Percentiles rank a stretch among this genome's conserved stretches.
phyloP scores from a whole-genome alignment of 106 monocot genomes.

The Allium sativum region DNA sequence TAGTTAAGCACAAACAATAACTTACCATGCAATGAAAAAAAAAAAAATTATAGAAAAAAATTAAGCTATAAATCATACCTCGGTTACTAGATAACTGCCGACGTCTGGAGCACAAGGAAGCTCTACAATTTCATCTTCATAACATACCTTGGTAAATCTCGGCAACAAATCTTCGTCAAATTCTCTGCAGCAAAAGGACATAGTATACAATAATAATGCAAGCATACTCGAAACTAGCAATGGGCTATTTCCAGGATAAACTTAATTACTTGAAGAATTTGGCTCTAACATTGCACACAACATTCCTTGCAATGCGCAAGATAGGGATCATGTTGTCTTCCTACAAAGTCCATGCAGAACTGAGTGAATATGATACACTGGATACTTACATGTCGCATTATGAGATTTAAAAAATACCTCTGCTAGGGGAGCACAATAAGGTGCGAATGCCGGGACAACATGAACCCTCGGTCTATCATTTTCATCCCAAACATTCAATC shows the following conservation, averaged over 20 bases:
- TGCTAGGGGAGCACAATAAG: slow-evolving; percentile 93
- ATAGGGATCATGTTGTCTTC: slow-evolving; percentile 64
- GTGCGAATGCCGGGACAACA: slow-evolving; percentile 97
- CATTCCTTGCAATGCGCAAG: slow-evolving; percentile 91
- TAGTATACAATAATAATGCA: not conserved
- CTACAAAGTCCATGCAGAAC: slow-evolving; percentile 11
- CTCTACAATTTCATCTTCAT: slow-evolving; percentile 68
- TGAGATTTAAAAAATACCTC: slow-evolving; percentile 42
- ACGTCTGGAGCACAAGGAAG: slow-evolving; percentile 80
- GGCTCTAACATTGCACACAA: slow-evolving; percentile 91
- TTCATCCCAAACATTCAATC: slow-evolving; percentile 96
- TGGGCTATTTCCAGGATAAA: not conserved
- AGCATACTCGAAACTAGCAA: not conserved
- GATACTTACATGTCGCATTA: too few relatives aligned
- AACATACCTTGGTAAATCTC: slow-evolving; percentile 35
- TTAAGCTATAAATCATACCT: slow-evolving; percentile 30
- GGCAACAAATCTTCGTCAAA: slow-evolving; percentile 87
- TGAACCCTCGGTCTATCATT: slow-evolving; percentile 91
- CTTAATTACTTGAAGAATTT: slow-evolving; percentile 81
- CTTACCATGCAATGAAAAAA: not conserved
- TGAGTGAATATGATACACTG: too few relatives aligned
- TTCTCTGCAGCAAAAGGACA: slow-evolving; percentile 43
- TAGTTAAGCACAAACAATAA: not conserved
- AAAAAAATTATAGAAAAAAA: not conserved
- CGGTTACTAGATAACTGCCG: slow-evolving; percentile 73